Evolutionary conservation across 805 yeast species (phyloP).

Genomic region (Komagataella ulmi): DNA sequence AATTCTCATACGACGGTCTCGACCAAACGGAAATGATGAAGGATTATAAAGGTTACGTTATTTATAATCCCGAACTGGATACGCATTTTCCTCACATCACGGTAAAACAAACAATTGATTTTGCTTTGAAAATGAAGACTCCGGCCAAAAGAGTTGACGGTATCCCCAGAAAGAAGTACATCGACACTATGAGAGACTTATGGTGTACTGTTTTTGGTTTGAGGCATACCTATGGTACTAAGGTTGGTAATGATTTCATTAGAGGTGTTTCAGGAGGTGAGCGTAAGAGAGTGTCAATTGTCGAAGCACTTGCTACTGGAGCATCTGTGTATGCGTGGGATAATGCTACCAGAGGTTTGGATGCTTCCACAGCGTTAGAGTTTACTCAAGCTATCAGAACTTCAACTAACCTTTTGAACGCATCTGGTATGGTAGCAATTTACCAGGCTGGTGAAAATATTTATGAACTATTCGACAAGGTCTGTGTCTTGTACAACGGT

Average conservation of each 20-base stretch:
- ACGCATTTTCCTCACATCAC: slow-evolving; percentile 41
- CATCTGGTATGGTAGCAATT: slow-evolving; percentile 51
- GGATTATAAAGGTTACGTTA: slow-evolving; percentile 30
- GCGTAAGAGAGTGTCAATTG: slow-evolving; percentile 58
- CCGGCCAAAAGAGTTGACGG: slow-evolving; percentile 39
- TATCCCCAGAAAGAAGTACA: slow-evolving; percentile 24
- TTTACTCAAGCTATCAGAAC: slow-evolving; percentile 47
- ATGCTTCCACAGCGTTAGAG: slow-evolving; percentile 59
- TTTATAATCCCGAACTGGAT: slow-evolving; percentile 45
- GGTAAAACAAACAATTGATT: slow-evolving; percentile 42
- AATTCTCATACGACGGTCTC: slow-evolving; percentile 34
- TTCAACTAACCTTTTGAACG: slow-evolving; percentile 38
- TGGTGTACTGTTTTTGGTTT: slow-evolving; percentile 42
- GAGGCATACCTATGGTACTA: slow-evolving; percentile 45
- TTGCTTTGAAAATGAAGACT: slow-evolving; percentile 42
- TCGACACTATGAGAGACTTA: slow-evolving; percentile 29
- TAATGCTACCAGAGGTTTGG: slow-evolving; percentile 61
- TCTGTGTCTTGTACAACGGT: slow-evolving; percentile 47
- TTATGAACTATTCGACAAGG: slow-evolving; percentile 46
- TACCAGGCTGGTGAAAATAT: slow-evolving; percentile 60
- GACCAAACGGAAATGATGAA: slow-evolving; percentile 32
- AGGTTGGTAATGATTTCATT: slow-evolving; percentile 54
- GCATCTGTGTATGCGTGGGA: slow-evolving; percentile 51
- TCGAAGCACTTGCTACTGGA: slow-evolving; percentile 43
- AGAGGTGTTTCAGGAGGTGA: slow-evolving; percentile 69